Percentiles rank a stretch among this genome's conserved stretches.
phyloP scores from a whole-genome alignment of 2,329 filamentous ascomycete species.

The Fusarium brevicatenulatum region DNA sequence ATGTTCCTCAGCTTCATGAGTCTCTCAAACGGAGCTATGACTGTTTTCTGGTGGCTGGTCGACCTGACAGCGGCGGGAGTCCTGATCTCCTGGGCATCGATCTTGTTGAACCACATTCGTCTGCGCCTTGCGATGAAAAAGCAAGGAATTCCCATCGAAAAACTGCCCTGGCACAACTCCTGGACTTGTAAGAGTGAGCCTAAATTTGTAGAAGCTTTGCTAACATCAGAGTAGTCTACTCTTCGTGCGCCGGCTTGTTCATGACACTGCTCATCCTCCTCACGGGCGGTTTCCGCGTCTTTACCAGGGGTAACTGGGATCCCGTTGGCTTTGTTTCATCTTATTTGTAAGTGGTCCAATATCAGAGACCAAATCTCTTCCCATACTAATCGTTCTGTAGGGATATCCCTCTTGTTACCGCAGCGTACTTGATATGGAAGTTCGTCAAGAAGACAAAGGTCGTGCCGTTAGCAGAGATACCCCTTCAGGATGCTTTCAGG shows the following conservation, averaged over 20 bases:
- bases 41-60: constrained; percentile 74
- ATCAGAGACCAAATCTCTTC: fast-evolving
- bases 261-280: constrained; percentile 73
- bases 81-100: constrained; percentile 70
- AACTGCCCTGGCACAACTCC: constrained; percentile 70
- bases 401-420: constrained; percentile 68
- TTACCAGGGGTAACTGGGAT: constrained; percentile 69
- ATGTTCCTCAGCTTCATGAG: constrained; percentile 68
- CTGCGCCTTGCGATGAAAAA: constrained; percentile 63
- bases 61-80: constrained; percentile 70
- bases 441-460: constrained; percentile 69
- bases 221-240: constrained; percentile 58
- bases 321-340: constrained; percentile 67
- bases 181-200: constrained; percentile 64
- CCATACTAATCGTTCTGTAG: constrained; percentile 48
- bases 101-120: constrained; percentile 69
- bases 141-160: constrained; percentile 61
- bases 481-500: constrained; percentile 60
- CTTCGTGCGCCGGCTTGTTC: constrained; percentile 68
- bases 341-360: constrained; percentile 63
- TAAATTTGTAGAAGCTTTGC: neutral
- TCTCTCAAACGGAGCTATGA: constrained; percentile 66
- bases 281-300: constrained; percentile 74
- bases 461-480: constrained; percentile 61
- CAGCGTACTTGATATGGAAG: constrained; percentile 72